These are phyloP conservation scores for Amphibolis antarctica DNA, from an alignment of 106 monocot species.

Conservation along the genomic window DNA sequence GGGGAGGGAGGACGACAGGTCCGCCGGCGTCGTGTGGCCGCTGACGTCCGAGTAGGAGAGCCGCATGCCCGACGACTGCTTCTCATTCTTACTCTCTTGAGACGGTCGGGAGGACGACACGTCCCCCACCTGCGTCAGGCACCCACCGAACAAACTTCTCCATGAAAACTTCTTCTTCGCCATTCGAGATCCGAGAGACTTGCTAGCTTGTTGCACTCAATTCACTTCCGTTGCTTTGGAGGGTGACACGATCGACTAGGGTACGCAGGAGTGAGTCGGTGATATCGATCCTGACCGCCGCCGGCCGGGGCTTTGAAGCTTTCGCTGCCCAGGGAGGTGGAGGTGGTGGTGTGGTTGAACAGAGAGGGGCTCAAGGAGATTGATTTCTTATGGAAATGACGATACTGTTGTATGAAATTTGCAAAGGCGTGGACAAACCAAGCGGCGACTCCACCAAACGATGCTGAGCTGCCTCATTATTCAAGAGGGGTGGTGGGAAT, in stretches of 20 bases:
- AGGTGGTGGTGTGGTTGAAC: no score
- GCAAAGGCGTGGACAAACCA: neutral
- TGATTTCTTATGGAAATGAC: neutral
- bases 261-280: neutral
- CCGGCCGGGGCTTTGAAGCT: no score
- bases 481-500: no score
- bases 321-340: no score
- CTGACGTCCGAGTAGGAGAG: conserved; percentile 52
- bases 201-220: no score
- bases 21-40: conserved; percentile 34
- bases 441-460: neutral
- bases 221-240: neutral
- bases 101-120: neutral
- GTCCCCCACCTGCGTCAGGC: neutral
- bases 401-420: neutral
- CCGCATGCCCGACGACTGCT: conserved; percentile 17
- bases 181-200: conserved; percentile 1
- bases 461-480: neutral
- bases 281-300: no score
- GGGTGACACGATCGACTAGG: no score
- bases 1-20: conserved; percentile 55
- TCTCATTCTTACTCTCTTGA: conserved; percentile 1
- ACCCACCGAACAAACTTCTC: neutral
- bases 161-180: neutral
- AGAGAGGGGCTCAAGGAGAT: neutral